A percentile compares a stretch with the other conserved stretches of the same genome.
Conservation (phyloP, 2,329 filamentous ascomycete species). For the Chaetomium strumarium region DNA sequence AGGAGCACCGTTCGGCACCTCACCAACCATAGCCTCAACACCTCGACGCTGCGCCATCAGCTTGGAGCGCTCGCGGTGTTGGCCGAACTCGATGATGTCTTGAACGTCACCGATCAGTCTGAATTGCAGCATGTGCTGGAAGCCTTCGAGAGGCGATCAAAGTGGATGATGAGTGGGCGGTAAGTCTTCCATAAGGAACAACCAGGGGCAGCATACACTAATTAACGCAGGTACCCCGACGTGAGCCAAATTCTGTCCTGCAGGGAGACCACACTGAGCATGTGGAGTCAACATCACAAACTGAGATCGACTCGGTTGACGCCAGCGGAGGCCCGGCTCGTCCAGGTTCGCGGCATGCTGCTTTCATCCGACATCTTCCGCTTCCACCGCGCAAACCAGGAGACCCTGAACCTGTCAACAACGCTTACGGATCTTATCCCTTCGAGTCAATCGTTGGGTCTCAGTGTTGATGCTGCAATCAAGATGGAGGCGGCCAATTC, state of each 20-base stretch:
- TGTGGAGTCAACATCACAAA: constrained; percentile 64
- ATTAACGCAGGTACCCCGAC: constrained; percentile 58
- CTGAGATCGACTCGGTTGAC: constrained; percentile 54
- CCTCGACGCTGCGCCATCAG: constrained; percentile 47
- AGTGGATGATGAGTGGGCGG: constrained; percentile 80
- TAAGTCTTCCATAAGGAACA: constrained; percentile 31
- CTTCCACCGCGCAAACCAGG: constrained; percentile 75
- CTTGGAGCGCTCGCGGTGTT: constrained; percentile 64
- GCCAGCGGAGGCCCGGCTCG: constrained; percentile 57
- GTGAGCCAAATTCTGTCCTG: constrained; percentile 76
- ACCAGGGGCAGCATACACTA: constrained; percentile 15
- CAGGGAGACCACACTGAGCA: constrained; percentile 74
- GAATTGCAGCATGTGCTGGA: constrained; percentile 58
- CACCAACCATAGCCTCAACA: constrained; percentile 42
- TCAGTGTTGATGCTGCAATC: constrained; percentile 71
- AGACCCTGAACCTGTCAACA: constrained; percentile 80
- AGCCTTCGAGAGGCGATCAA: constrained; percentile 58
- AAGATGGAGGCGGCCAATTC: constrained; percentile 82
- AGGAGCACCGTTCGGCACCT: constrained; percentile 54
- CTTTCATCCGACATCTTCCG: constrained; percentile 70
- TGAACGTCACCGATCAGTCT: constrained; percentile 53
- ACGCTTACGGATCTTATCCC: constrained; percentile 72
- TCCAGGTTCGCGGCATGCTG: constrained; percentile 73
- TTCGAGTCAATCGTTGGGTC: constrained; percentile 61
- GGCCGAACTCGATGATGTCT: constrained; percentile 73